A percentile compares a stretch with the other conserved stretches of the same genome.
These are phyloP conservation scores for Neltuma alba DNA, from an alignment of 306 rosid genomes.

Conservation along the genomic window DNA sequence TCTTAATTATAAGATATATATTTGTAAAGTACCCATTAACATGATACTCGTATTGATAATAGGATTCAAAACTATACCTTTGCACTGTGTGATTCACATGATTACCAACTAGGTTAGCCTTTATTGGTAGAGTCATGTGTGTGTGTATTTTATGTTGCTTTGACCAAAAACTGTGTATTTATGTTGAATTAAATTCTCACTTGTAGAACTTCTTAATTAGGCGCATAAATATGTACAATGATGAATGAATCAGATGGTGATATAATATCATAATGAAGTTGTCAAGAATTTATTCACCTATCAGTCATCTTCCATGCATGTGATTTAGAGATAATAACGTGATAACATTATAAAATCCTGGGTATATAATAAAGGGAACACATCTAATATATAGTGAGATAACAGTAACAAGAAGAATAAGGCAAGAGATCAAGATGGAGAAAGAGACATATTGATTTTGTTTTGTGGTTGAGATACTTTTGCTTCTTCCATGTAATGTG, in stretches of 20 bases:
- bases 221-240: not conserved
- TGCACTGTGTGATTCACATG: not conserved
- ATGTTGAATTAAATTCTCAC: slow-evolving; percentile 3
- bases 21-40: not conserved
- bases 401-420: not conserved
- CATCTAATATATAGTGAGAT: not conserved
- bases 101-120: not conserved
- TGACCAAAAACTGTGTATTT: no score
- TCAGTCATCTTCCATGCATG: not conserved
- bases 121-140: not conserved
- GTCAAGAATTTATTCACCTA: not conserved
- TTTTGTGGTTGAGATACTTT: slow-evolving; percentile 48
- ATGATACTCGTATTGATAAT: not conserved
- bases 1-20: not conserved
- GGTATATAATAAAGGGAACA: slow-evolving; percentile 25
- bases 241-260: not conserved
- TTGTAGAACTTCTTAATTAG: not conserved
- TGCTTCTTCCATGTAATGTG: slow-evolving; percentile 39
- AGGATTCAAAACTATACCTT: not conserved
- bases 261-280: not conserved
- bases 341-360: not conserved
- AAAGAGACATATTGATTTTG: slow-evolving; percentile 27
- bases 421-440: slow-evolving; percentile 25
- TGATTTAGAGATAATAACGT: not conserved
- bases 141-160: no score